These are phyloP conservation scores for Globisporangium apiculatum DNA, from an alignment of 352 stramenopile species.

Conservation along the genomic window DNA sequence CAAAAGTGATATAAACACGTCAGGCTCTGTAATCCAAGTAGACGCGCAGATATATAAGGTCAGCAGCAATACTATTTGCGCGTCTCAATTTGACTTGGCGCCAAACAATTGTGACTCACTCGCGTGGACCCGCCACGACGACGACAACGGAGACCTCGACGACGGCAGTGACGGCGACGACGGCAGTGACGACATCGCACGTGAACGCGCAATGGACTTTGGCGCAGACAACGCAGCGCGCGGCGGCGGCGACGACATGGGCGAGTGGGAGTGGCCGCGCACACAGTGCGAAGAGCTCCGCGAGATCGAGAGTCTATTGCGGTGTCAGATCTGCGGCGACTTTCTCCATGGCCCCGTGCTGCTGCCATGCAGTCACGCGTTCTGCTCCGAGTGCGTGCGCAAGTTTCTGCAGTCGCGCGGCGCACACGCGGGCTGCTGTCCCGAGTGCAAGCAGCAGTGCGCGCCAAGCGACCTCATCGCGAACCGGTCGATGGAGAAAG, in stretches of 20 bases:
- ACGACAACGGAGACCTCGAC: no score
- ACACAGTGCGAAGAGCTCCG: conserved; percentile 40
- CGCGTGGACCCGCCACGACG: neutral
- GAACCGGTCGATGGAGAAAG: conserved; percentile 69
- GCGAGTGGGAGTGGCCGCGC: conserved; percentile 76
- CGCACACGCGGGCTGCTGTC: conserved; percentile 62
- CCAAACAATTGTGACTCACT: neutral
- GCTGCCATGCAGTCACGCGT: conserved; percentile 71
- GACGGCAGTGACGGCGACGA: neutral
- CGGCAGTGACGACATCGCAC: neutral
- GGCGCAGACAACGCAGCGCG: conserved; percentile 2
- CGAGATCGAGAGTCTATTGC: conserved; percentile 67
- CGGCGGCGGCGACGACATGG: conserved; percentile 17
- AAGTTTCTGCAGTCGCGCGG: conserved; percentile 69
- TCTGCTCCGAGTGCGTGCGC: conserved; percentile 81
- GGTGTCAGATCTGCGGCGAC: conserved; percentile 79
- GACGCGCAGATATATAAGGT: neutral
- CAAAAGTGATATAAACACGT: neutral
- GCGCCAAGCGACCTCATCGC: conserved; percentile 46
- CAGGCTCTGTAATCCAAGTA: neutral
- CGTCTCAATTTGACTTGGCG: neutral
- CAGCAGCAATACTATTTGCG: neutral
- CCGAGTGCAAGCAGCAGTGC: conserved; percentile 73
- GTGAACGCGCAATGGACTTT: conserved; percentile 7
- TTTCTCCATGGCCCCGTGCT: conserved; percentile 80